Evolutionary conservation across 2,329 filamentous ascomycete genomes (phyloP).

Genomic region (Hymenoscyphus infarciens): DNA sequence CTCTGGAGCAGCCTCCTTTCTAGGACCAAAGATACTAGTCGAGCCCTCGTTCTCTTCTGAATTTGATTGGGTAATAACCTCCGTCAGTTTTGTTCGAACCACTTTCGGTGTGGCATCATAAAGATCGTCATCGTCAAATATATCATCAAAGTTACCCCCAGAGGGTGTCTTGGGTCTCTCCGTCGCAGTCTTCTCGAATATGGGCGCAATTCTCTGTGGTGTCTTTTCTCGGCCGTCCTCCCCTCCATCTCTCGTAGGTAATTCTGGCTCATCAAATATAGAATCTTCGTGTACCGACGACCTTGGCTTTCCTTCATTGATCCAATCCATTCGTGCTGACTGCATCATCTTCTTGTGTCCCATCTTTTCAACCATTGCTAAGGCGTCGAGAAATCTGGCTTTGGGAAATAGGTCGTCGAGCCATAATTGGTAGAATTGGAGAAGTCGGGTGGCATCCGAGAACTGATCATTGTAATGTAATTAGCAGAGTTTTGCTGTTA

Average conservation of each 20-base stretch:
- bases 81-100: constrained; percentile 18
- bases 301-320: constrained; percentile 68
- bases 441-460: constrained; percentile 73
- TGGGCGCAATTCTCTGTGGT: constrained; percentile 38
- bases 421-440: constrained; percentile 94
- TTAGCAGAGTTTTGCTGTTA: neutral
- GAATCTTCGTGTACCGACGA: constrained; percentile 30
- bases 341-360: constrained; percentile 81
- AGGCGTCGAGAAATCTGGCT: constrained; percentile 85
- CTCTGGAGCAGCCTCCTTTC: constrained; percentile 20
- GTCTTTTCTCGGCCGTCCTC: constrained; percentile 25
- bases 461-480: constrained; percentile 51
- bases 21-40: constrained; percentile 29
- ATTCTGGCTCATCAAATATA: constrained; percentile 28
- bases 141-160: neutral
- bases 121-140: constrained; percentile 35
- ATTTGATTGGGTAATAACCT: constrained; percentile 22
- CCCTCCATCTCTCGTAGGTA: constrained; percentile 30
- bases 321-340: constrained; percentile 74
- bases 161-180: constrained; percentile 33
- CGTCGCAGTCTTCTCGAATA: constrained; percentile 34
- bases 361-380: constrained; percentile 87
- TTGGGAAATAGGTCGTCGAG: constrained; percentile 94
- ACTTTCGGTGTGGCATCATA: constrained; percentile 51
- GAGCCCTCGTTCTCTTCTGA: constrained; percentile 24